phyloP scores from a whole-genome alignment of 805 yeast species.

The Sugiyamaella chiloensis region DNA sequence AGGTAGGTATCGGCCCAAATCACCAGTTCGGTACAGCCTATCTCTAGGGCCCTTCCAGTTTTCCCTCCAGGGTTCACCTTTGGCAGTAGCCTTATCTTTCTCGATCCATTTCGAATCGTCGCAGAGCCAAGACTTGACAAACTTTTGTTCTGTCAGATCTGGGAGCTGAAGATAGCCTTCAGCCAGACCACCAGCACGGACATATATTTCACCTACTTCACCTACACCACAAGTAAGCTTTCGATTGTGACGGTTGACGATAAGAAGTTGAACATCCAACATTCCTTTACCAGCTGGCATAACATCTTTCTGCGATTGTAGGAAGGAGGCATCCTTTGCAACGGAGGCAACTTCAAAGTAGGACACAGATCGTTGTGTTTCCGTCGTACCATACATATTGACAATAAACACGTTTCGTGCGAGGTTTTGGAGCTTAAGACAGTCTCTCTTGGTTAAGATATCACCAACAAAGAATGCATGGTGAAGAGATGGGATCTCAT shows the following conservation, averaged over 20 bases:
- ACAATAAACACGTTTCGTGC: slow-evolving; percentile 88
- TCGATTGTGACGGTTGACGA: slow-evolving; percentile 86
- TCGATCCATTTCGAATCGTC: slow-evolving; percentile 60
- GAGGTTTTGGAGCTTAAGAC: slow-evolving; percentile 84
- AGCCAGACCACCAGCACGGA: slow-evolving; percentile 96
- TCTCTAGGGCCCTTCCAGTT: slow-evolving; percentile 95
- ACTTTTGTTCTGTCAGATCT: slow-evolving; percentile 82
- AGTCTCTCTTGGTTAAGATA: slow-evolving; percentile 94
- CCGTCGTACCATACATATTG: slow-evolving; percentile 99
- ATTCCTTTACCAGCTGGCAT: slow-evolving; percentile 99
- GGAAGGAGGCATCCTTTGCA: slow-evolving; percentile 62
- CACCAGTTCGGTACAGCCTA: slow-evolving; percentile 95
- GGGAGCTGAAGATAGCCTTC: slow-evolving; percentile 95
- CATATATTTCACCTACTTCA: slow-evolving; percentile 97
- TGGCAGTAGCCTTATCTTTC: slow-evolving; percentile 44
- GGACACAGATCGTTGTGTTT: slow-evolving; percentile 97
- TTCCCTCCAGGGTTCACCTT: slow-evolving; percentile 60
- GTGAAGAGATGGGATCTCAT: slow-evolving; percentile 78
- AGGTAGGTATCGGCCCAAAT: slow-evolving; percentile 91
- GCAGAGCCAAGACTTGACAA: slow-evolving; percentile 88
- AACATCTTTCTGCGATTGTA: slow-evolving; percentile 83
- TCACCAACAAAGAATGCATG: slow-evolving; percentile 99
- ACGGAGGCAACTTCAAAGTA: slow-evolving; percentile 84
- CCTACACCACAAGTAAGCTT: slow-evolving; percentile 96
- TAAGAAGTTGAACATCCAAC: slow-evolving; percentile 89